Evolutionary conservation across 2,329 filamentous ascomycete species (phyloP).

Genomic region (Alternaria brassicicola): DNA sequence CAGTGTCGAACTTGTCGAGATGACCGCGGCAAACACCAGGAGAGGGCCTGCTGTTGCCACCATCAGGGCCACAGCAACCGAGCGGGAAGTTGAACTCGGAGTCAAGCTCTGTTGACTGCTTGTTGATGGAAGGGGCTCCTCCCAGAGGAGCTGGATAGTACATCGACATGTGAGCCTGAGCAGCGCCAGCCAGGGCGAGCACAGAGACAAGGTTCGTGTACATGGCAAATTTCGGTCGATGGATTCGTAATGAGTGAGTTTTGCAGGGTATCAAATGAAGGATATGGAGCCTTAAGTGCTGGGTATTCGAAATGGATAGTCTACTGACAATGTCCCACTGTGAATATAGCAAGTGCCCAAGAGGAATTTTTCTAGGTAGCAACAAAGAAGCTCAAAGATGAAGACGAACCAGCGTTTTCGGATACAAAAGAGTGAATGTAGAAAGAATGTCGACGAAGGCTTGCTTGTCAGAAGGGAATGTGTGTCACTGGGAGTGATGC

Average conservation of each 20-base stretch:
- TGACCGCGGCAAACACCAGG: constrained; percentile 53
- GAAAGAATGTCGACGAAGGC: constrained; percentile 42
- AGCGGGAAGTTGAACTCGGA: constrained; percentile 52
- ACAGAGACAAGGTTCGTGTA: constrained; percentile 33
- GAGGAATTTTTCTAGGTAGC: constrained; percentile 14
- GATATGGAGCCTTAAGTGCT: constrained; percentile 16
- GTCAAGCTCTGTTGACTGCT: constrained; percentile 26
- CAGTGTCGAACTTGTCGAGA: constrained; percentile 52
- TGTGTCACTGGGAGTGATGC: constrained; percentile 35
- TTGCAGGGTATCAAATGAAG: constrained; percentile 18
- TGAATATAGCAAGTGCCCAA: constrained; percentile 4
- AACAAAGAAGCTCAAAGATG: constrained; percentile 32
- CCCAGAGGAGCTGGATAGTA: constrained; percentile 53
- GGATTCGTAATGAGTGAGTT: constrained; percentile 8
- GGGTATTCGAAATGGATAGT: constrained; percentile 11
- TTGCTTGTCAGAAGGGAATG: constrained; percentile 39
- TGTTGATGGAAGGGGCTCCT: constrained; percentile 53
- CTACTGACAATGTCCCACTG: constrained; percentile 24
- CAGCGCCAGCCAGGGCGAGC: constrained; percentile 37
- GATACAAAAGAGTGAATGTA: constrained; percentile 35
- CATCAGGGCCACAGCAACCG: constrained; percentile 52
- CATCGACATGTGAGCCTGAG: constrained; percentile 52
- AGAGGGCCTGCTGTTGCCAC: constrained; percentile 41
- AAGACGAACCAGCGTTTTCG: constrained; percentile 41
- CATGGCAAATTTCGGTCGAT: constrained; percentile 26